phyloP scores from a whole-genome alignment of 352 stramenopile species.

The Saprolegnia diclina region DNA sequence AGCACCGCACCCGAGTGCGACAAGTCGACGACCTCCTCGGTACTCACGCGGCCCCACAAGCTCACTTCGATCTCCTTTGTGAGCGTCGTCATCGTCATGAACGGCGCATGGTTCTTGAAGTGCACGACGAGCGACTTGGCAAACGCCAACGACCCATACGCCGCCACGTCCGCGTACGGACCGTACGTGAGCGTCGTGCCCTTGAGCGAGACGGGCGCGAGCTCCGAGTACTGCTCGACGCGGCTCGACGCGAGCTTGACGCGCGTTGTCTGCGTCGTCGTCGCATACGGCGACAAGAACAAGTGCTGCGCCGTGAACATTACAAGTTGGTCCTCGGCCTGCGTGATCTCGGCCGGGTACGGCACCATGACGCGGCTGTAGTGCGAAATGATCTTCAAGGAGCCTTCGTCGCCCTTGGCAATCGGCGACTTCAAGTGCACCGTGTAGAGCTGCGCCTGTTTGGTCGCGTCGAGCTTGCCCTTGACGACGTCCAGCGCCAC shows the following conservation, averaged over 20 bases:
- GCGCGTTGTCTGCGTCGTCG: constrained; percentile 77
- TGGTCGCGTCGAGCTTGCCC: constrained; percentile 31
- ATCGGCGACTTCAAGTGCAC: constrained; percentile 66
- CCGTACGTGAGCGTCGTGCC: constrained; percentile 73
- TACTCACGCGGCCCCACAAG: constrained; percentile 83
- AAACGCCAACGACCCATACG: constrained; percentile 35
- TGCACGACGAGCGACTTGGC: constrained; percentile 55
- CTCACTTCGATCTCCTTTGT: constrained; percentile 86
- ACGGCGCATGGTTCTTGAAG: constrained; percentile 84
- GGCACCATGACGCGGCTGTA: constrained; percentile 75
- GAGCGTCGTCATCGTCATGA: constrained; percentile 78
- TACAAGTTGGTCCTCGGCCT: constrained; percentile 82
- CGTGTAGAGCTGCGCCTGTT: constrained; percentile 51
- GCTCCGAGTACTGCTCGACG: constrained; percentile 61
- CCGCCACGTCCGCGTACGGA: constrained; percentile 49
- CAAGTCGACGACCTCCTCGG: constrained; percentile 86
- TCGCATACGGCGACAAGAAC: constrained; percentile 64
- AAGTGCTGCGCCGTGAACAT: constrained; percentile 64
- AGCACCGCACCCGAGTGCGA: constrained; percentile 79
- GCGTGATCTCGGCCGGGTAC: constrained; percentile 68
- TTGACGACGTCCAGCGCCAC: constrained; percentile 53
- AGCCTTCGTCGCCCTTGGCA: constrained; percentile 39
- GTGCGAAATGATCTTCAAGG: constrained; percentile 71
- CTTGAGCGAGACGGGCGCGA: constrained; percentile 58
- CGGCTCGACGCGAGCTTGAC: constrained; percentile 71